Evolutionary conservation across 805 yeast genomes (phyloP).

Genomic region (Barnettozyma sucrosica): DNA sequence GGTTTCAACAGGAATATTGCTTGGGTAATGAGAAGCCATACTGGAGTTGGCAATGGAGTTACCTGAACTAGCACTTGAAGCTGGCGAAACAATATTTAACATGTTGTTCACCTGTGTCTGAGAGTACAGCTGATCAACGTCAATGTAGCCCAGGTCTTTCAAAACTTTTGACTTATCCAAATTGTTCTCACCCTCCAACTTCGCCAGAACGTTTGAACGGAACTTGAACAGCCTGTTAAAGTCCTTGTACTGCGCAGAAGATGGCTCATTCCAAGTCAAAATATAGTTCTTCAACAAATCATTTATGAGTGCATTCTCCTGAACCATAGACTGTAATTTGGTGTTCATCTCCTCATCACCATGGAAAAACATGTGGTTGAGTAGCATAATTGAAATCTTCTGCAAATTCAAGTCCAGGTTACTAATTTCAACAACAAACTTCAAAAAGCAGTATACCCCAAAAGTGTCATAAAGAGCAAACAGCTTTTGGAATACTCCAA

Average conservation of each 20-base stretch:
- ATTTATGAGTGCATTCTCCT: constrained; percentile 23
- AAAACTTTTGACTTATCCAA: constrained; percentile 7
- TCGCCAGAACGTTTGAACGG: background rate
- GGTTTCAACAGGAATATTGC: background rate
- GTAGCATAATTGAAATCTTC: constrained; percentile 23
- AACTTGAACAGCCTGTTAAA: constrained; percentile 9
- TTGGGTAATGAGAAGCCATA: background rate
- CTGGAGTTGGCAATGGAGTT: constrained; percentile 28
- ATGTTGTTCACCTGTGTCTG: constrained; percentile 2
- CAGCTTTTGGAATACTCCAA: constrained; percentile 29
- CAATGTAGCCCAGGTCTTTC: constrained; percentile 7
- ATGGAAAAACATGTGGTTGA: constrained; percentile 29
- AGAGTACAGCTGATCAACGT: background rate
- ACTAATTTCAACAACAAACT: constrained; percentile 30
- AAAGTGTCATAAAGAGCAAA: constrained; percentile 32
- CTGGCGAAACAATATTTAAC: constrained; percentile 9
- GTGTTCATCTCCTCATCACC: background rate
- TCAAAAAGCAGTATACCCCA: constrained; percentile 30
- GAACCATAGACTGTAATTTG: constrained; percentile 12
- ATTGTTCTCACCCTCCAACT: background rate
- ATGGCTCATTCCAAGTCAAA: constrained; percentile 31
- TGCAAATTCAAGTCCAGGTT: constrained; percentile 32
- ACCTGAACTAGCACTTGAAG: constrained; percentile 4
- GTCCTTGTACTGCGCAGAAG: constrained; percentile 19
- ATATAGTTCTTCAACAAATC: constrained; percentile 23